Evolutionary conservation across 1,139 yeast genomes (phyloP).

Genomic region (Blastobotrys apis): DNA sequence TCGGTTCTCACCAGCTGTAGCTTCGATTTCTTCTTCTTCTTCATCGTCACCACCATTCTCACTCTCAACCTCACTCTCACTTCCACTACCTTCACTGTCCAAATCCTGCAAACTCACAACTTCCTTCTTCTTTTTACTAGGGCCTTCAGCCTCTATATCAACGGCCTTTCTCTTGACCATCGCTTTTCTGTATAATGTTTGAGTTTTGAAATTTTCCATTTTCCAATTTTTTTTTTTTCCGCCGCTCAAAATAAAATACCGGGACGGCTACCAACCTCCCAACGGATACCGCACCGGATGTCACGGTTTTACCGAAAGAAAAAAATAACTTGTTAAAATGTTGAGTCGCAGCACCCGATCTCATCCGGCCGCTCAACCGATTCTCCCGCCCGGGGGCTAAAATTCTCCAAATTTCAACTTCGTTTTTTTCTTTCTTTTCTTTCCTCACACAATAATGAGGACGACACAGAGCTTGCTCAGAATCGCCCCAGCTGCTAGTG

Average conservation of each 20-base stretch:
- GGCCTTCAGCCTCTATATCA: slow-evolving; percentile 12
- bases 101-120: slow-evolving; percentile 12
- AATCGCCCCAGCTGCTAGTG: too few relatives aligned
- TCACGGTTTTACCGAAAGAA: too few relatives aligned
- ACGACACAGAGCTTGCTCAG: too few relatives aligned
- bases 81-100: slow-evolving; percentile 5
- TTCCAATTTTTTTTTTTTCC: slow-evolving; percentile 10
- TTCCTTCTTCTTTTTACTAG: slow-evolving; percentile 13
- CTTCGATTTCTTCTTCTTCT: slow-evolving; percentile 18
- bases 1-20: slow-evolving; percentile 13
- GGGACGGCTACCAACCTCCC: too few relatives aligned
- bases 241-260: too few relatives aligned
- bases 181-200: slow-evolving; percentile 2
- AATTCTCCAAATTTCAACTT: background rate
- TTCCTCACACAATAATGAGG: too few relatives aligned
- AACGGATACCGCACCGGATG: too few relatives aligned
- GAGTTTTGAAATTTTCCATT: background rate
- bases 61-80: slow-evolving; percentile 11
- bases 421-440: background rate
- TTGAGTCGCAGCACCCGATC: too few relatives aligned
- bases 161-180: slow-evolving; percentile 19
- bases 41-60: slow-evolving; percentile 15
- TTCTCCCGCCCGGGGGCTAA: too few relatives aligned
- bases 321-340: too few relatives aligned
- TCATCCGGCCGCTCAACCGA: too few relatives aligned